These are phyloP conservation scores for Penicillium bovifimosum DNA, from an alignment of 495 filamentous ascomycete species.

Conservation along the genomic window DNA sequence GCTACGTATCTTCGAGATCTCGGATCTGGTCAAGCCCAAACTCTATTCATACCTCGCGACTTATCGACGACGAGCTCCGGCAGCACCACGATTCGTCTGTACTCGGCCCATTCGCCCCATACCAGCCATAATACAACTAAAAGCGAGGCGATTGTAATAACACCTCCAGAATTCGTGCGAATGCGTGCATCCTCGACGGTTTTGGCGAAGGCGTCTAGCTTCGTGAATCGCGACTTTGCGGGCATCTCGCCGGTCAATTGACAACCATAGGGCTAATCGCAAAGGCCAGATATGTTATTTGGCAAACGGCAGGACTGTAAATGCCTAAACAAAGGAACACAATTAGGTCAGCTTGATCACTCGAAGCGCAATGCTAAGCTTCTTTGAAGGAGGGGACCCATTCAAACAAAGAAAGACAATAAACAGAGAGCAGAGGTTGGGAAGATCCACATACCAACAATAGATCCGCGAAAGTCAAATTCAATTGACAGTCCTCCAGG, in stretches of 20 bases:
- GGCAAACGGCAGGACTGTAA: constrained; percentile 1
- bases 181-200: constrained; percentile 97
- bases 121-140: constrained; percentile 81
- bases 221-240: constrained; percentile 77
- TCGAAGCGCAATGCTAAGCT: constrained; percentile 16
- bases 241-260: constrained; percentile 39
- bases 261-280: constrained; percentile 24
- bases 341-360: constrained; percentile 7
- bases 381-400: neutral
- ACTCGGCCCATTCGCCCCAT: constrained; percentile 95
- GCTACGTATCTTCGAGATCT: neutral
- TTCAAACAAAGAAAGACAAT: neutral
- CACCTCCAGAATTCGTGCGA: constrained; percentile 92
- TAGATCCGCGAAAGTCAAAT: constrained; percentile 4
- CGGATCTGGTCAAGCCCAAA: neutral
- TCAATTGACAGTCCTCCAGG: constrained; percentile 9
- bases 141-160: constrained; percentile 87
- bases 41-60: constrained; percentile 63
- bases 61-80: constrained; percentile 96
- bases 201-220: constrained; percentile 97
- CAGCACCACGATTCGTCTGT: constrained; percentile 76
- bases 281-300: neutral
- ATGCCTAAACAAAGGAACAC: constrained; percentile 1
- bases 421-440: neutral
- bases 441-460: neutral